phyloP scores from a whole-genome alignment of 768 basidiomycete genomes.

The Serpula lacrymans region DNA sequence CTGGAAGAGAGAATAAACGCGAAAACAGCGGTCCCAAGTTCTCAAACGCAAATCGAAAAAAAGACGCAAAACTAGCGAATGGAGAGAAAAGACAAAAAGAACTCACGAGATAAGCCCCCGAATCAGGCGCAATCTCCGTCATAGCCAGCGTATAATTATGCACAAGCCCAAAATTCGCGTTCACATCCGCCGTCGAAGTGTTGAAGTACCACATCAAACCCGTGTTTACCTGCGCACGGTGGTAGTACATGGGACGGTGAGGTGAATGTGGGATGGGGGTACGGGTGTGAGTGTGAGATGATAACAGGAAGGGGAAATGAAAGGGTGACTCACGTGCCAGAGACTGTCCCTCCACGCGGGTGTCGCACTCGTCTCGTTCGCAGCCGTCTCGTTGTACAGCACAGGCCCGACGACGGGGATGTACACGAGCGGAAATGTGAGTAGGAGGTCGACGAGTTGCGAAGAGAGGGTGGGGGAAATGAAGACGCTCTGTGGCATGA shows the following conservation, averaged over 20 bases:
- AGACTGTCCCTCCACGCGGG: slow-evolving; percentile 19
- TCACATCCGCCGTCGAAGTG: neutral
- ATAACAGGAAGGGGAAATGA: neutral
- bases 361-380: slow-evolving; percentile 14
- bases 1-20: too few species aligned
- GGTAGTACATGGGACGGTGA: too few species aligned
- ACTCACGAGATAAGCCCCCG: slow-evolving; percentile 31
- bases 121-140: slow-evolving; percentile 13
- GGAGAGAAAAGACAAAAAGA: neutral
- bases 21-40: too few species aligned
- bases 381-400: slow-evolving; percentile 12
- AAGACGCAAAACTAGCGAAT: neutral
- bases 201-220: neutral
- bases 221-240: neutral
- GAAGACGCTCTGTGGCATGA: slow-evolving; percentile 40
- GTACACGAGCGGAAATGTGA: slow-evolving; percentile 11
- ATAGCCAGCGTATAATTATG: slow-evolving; percentile 10
- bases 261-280: neutral
- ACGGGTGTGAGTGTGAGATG: neutral
- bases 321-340: slow-evolving; percentile 15
- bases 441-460: slow-evolving; percentile 2
- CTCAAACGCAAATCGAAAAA: neutral
- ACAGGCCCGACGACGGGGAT: slow-evolving; percentile 13
- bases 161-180: neutral
- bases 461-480: neutral